Conservation (phyloP, 108 stramenopile species). For the Nannochloropsis salina region DNA sequence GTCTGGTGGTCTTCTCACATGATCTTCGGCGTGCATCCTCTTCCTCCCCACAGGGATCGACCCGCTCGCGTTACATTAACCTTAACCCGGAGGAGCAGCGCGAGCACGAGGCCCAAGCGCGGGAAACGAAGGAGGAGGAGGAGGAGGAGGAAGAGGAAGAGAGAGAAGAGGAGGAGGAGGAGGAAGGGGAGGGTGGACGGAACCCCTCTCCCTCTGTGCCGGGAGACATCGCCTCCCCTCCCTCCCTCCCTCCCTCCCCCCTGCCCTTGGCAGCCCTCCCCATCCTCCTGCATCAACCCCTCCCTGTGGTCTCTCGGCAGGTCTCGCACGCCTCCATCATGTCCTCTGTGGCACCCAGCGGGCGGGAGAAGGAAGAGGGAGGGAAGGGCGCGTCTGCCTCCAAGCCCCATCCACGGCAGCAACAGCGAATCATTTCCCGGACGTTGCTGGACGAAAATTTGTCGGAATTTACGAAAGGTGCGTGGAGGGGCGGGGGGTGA, state of each 20-base stretch:
- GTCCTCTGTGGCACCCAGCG: background rate
- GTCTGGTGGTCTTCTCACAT: too few relatives aligned
- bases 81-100: background rate
- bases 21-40: background rate
- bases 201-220: too few relatives aligned
- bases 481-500: background rate
- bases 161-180: background rate
- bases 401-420: background rate
- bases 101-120: background rate
- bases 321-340: slow-evolving; percentile 14
- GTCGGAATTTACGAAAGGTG: slow-evolving; percentile 78
- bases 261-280: background rate
- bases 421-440: slow-evolving; percentile 29
- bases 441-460: slow-evolving; percentile 88
- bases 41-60: background rate
- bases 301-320: background rate
- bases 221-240: background rate
- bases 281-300: slow-evolving; percentile 13
- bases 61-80: slow-evolving; percentile 12
- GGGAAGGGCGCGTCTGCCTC: background rate
- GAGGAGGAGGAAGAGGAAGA: background rate
- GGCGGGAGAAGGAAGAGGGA: background rate
- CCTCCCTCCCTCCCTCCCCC: background rate
- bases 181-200: too few relatives aligned
- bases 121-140: background rate